Conservation (phyloP, 2,329 filamentous ascomycete genomes). For the Teratosphaeriaceae sp. region DNA sequence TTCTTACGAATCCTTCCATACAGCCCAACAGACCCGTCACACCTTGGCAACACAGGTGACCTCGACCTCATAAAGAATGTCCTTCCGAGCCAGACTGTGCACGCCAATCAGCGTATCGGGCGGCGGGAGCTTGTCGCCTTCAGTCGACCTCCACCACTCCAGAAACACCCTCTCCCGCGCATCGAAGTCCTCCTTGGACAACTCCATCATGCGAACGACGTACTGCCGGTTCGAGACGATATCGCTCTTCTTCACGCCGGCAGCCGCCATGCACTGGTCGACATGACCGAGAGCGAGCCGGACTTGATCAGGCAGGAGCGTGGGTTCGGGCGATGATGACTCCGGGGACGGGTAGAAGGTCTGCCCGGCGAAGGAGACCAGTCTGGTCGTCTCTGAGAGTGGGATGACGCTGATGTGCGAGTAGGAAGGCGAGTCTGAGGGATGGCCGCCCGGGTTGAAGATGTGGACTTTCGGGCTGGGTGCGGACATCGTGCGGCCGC, state of each 20-base stretch:
- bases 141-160: slow-evolving; percentile 13
- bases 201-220: slow-evolving; percentile 12
- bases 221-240: slow-evolving; percentile 18
- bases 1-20: no score
- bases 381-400: slow-evolving; percentile 12
- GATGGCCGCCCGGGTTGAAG: slow-evolving; percentile 12
- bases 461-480: slow-evolving; percentile 5
- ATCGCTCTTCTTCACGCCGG: slow-evolving; percentile 11
- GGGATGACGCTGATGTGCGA: slow-evolving; percentile 14
- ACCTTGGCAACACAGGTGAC: not conserved
- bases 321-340: slow-evolving; percentile 1
- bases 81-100: slow-evolving; percentile 14
- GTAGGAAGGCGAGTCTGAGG: slow-evolving; percentile 10
- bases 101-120: slow-evolving; percentile 15
- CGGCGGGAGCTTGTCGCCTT: slow-evolving; percentile 9
- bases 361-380: slow-evolving; percentile 18
- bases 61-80: slow-evolving; percentile 13
- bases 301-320: slow-evolving; percentile 12
- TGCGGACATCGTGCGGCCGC: not conserved
- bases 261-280: slow-evolving; percentile 11
- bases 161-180: slow-evolving; percentile 8
- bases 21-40: no score
- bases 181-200: slow-evolving; percentile 7
- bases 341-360: slow-evolving; percentile 8
- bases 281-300: slow-evolving; percentile 13